Base-by-base conservation (phyloP, 805 yeast genomes). In the Blastobotrys muscicola region DNA sequence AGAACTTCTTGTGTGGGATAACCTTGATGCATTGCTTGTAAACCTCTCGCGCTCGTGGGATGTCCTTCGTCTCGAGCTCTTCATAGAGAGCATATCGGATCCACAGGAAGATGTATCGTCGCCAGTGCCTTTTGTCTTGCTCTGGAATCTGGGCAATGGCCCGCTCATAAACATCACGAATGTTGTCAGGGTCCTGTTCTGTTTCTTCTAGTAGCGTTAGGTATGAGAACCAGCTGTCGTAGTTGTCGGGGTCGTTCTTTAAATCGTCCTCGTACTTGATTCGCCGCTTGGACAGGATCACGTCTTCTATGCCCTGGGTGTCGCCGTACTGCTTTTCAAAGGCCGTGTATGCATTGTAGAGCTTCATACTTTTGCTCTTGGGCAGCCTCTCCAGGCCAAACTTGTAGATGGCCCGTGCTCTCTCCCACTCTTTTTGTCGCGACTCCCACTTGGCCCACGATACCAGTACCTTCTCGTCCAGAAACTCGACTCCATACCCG, bases 201-300 rank as follows among this genome's bases (percentile, higher is more conserved):
- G 67, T 53, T 16, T 70, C 68, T 41, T 72, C 72, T 9, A 78
- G 52, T 16, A 85, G 56, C 9, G 72, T 67, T 1, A 85, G 46
- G 53, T 79, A 80, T 0, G 74, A 58, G 90, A 95, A 87, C 97
- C 97, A 89, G 0, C 78, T 64, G 53, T 83, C 92, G 59, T 76
- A 79, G 61, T 85, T 84, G 0, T 44, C 34, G 0, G 85, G 79
- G 42, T 74, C 66, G 8, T 55, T 51, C 5, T 55, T 46, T 10
- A 84, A 51, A 14, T 62, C 66, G 2, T 63, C 58, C 52, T 80
- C 79, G 56, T 82, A 85, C 42, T 66, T 66, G 5, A 67, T 59
- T 47, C 69, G 72, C 45, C 94, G 65, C 52, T 81, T 82, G 2
- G 62, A 49, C 12, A 75, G 47, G 0, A 82, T 66, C 2, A 76